Conservation (phyloP, 768 basidiomycete species). For the Tephrocybe sp. region DNA sequence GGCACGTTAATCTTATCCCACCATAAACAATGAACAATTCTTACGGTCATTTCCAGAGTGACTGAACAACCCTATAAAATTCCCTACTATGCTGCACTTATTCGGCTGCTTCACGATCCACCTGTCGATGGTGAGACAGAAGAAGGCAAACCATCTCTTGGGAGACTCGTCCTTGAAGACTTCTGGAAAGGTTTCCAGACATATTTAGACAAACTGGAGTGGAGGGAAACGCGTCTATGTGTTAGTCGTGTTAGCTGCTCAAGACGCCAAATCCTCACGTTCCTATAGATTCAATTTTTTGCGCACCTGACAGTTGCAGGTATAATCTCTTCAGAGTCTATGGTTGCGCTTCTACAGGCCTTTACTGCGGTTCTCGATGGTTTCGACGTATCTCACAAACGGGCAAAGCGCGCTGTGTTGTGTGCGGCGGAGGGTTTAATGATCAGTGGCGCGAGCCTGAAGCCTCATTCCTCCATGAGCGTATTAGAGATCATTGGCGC, state of each 20-base stretch:
- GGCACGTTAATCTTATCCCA: constrained; percentile 39
- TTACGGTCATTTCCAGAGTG: constrained; percentile 45
- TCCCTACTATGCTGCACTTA: constrained; percentile 81
- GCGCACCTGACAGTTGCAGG: constrained; percentile 80
- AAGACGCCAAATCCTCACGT: not conserved
- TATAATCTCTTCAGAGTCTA: constrained; percentile 74
- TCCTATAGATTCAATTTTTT: constrained; percentile 84
- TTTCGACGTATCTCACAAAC: constrained; percentile 83
- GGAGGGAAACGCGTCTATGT: constrained; percentile 87
- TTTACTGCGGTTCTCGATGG: constrained; percentile 88
- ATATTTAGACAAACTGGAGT: constrained; percentile 85
- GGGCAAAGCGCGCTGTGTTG: constrained; percentile 77
- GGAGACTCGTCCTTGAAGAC: constrained; percentile 79
- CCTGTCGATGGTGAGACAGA: constrained; percentile 33
- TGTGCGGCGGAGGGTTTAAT: constrained; percentile 83
- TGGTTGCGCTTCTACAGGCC: constrained; percentile 79
- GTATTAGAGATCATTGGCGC: constrained; percentile 69
- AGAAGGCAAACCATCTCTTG: constrained; percentile 48
- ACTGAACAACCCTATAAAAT: constrained; percentile 95
- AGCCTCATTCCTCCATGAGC: constrained; percentile 56
- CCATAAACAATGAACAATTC: too few species aligned
- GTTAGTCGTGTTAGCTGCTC: constrained; percentile 46
- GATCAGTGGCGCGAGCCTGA: constrained; percentile 70
- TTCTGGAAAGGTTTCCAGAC: constrained; percentile 90
- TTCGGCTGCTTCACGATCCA: constrained; percentile 64